Base-by-base conservation (phyloP, 179 eudicot species). In the Amaranthus tricolor region DNA sequence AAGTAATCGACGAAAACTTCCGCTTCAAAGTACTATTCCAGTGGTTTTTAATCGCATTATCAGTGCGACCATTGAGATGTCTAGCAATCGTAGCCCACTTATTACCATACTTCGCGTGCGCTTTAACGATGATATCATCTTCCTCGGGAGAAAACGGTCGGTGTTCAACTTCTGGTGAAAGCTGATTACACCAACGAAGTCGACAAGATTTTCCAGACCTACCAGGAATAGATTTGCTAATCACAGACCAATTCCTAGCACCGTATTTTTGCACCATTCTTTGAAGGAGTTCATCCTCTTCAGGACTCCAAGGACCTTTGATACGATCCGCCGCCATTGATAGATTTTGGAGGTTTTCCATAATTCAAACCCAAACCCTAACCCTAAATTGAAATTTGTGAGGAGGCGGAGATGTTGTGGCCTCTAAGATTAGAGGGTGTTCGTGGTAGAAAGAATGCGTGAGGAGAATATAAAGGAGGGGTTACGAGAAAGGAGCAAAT, bases 181-280 rank as follows among this genome's bases (percentile, higher is more conserved):
- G 82, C 74, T 85, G 88, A 50, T 85, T 82, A 17, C 85, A 82
- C 88, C 88, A 85, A n/a, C 88, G 85, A 5, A 85, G 53, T 0
- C 88, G 80, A 13, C 88, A 85, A 0, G 85, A 82, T 54, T 85
- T 85, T 0, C 85, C 88, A 0, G 88, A 85, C 63, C 88, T 50
- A 0, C 88, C 88, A 0, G 85, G 77, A 21, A 85, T 77, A 2
- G 84, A 72, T 51, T 80, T 77, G 74, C 84, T 79, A 4, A 85
- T 82, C 51, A 73, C 19, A 6, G 88, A 74, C 88, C 88, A 85
- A 64, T 82, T 85, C 11, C 88, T 49, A 0, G 88, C 76, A 6
- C 88, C 88, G 50, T 82, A 78, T 5, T 57, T 48, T 0, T 74
- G 15, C 0, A 85, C 88, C 0, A 85, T 76, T 20, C 49, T 64